These are phyloP conservation scores for Orbilia javanica DNA, from an alignment of 2,329 filamentous ascomycete species.

Conservation along the genomic window DNA sequence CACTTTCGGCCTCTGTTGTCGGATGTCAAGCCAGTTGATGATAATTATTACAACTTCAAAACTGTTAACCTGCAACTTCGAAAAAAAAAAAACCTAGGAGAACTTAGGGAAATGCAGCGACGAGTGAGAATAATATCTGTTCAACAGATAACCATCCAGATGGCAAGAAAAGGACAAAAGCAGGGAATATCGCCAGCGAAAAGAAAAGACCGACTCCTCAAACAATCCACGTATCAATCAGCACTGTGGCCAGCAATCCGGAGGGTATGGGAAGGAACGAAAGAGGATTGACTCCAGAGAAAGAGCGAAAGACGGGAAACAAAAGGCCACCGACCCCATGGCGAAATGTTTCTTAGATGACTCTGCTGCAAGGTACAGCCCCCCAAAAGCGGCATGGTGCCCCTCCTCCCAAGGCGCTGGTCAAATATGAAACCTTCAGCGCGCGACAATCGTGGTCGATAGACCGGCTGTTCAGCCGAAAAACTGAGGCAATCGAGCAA, in stretches of 20 bases:
- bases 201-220: slow-evolving; percentile 23
- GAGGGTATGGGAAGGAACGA: slow-evolving; percentile 4
- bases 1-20: slow-evolving; percentile 26
- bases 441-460: slow-evolving; percentile 54
- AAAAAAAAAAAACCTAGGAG: not conserved
- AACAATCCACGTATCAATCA: slow-evolving; percentile 44
- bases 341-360: slow-evolving; percentile 18
- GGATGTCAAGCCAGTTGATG: slow-evolving; percentile 20
- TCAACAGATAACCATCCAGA: slow-evolving; percentile 52
- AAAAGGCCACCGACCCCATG: not conserved
- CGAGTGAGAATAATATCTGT: slow-evolving; percentile 37
- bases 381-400: slow-evolving; percentile 16
- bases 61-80: not conserved
- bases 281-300: slow-evolving; percentile 5
- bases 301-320: slow-evolving; percentile 20
- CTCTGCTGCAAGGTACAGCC: slow-evolving; percentile 19
- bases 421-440: slow-evolving; percentile 54
- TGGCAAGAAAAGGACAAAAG: slow-evolving; percentile 26
- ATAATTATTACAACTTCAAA: too few relatives aligned
- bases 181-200: slow-evolving; percentile 36
- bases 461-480: slow-evolving; percentile 27
- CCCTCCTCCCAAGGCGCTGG: slow-evolving; percentile 46
- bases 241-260: slow-evolving; percentile 38
- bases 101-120: not conserved
- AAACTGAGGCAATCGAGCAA: slow-evolving; percentile 10